Base-by-base conservation (phyloP, 345 rosid genomes). In the Hibiscus syriacus region DNA sequence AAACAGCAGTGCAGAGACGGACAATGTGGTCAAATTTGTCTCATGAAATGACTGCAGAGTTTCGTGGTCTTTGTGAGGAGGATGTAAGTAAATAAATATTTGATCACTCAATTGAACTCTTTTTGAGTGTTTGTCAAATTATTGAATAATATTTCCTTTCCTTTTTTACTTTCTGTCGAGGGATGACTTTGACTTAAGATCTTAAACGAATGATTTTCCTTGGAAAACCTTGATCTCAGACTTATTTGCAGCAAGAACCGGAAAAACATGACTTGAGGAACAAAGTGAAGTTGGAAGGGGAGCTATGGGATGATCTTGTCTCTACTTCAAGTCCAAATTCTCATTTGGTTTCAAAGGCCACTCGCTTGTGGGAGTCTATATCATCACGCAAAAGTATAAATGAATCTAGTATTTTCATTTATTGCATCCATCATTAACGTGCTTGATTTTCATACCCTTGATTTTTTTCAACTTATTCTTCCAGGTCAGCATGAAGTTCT, bases 1-100 rank as follows among this genome's bases (percentile, higher is more conserved):
- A 91, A 76, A 86, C 82, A 71, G 96, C 93, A 2, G 98, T 91
- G 9, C 99, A 91, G 53, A 88, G 93, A 72, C 99, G 91, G 73
- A 96, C 96, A 14, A 91, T 88, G 97, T 94, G 99, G 99, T 94
- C 99, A 67, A 91, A 83, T 81, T 81, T 94, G 84, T 98, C 99
- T 65, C 97, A 94, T 81, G 97, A 94, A 82, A 91, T 94, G 99
- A 94, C 97, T 69, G 99, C 96, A 63, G 99, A 94, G 74, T 94
- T 94, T 72, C 95, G 99, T 83, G 93, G 99, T 72, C 92, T 94
- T 66, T 94, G 99, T 83, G 99, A 98, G 55, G 99, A 94, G 78
- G 99, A 94, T 96, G 99, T 94, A 77, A 62, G 64, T 55, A 20
- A 63, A 45, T 12, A 66, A 67, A 59, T 56, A 58, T 0, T 62